Percentiles rank a stretch among this genome's conserved stretches.
These are phyloP conservation scores for Hyphodiscus sp. DNA, from an alignment of 2,329 filamentous ascomycete genomes.

Conservation along the genomic window DNA sequence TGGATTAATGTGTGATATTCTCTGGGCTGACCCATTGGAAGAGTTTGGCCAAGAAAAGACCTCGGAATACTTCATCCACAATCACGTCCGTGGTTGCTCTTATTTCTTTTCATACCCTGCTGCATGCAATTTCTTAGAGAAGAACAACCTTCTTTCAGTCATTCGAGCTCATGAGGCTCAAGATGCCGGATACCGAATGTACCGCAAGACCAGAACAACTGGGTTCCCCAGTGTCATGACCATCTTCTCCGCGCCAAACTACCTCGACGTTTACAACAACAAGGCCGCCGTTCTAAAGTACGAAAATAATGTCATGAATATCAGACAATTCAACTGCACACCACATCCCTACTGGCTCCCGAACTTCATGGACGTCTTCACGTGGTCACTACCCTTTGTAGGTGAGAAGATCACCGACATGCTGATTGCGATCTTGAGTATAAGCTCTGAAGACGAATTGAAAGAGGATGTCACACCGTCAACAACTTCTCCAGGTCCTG, in stretches of 20 bases:
- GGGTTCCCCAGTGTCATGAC: slow-evolving; percentile 99
- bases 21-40: slow-evolving; percentile 96
- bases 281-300: slow-evolving; percentile 98
- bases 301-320: slow-evolving; percentile 99
- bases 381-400: slow-evolving; percentile 98
- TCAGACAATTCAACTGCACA: slow-evolving; percentile 98
- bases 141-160: slow-evolving; percentile 95
- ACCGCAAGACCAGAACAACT: slow-evolving; percentile 94
- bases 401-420: slow-evolving; percentile 99
- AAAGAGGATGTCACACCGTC: slow-evolving; percentile 78
- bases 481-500: slow-evolving; percentile 52
- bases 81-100: slow-evolving; percentile 95
- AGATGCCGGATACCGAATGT: slow-evolving; percentile 98
- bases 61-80: slow-evolving; percentile 95
- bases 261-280: slow-evolving; percentile 99
- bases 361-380: slow-evolving; percentile 99
- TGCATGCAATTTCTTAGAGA: slow-evolving; percentile 94
- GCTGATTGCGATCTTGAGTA: slow-evolving; percentile 97
- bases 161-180: slow-evolving; percentile 98
- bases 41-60: slow-evolving; percentile 99
- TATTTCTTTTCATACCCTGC: slow-evolving; percentile 99
- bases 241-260: slow-evolving; percentile 98
- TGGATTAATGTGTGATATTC: slow-evolving; percentile 97
- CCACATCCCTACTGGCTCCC: slow-evolving; percentile 99
- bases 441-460: slow-evolving; percentile 97